Percentiles rank a stretch among this genome's conserved stretches.
Conservation (phyloP, 2,329 filamentous ascomycete species). For the Colletotrichum euphorbiae region DNA sequence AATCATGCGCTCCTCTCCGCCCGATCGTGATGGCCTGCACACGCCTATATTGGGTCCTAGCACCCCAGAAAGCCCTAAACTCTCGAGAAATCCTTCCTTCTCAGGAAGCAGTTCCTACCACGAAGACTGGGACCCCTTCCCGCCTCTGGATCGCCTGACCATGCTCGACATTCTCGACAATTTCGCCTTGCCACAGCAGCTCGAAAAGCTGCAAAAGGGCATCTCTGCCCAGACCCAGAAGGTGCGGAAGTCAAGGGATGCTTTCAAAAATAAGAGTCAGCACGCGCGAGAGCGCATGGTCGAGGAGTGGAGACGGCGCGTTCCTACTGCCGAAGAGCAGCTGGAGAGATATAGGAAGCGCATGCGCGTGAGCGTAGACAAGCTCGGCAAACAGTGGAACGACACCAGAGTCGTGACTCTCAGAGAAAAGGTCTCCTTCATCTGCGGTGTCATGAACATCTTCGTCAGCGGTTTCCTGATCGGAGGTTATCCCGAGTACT, state of each 20-base stretch:
- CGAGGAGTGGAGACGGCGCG: slow-evolving; percentile 89
- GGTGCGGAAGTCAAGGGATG: slow-evolving; percentile 84
- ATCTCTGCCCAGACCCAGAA: slow-evolving; percentile 86
- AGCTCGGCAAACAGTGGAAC: slow-evolving; percentile 86
- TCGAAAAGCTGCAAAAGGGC: slow-evolving; percentile 90
- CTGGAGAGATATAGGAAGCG: slow-evolving; percentile 89
- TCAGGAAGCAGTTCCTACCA: slow-evolving; percentile 88
- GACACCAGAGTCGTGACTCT: slow-evolving; percentile 88
- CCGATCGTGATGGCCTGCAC: slow-evolving; percentile 58
- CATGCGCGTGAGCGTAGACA: slow-evolving; percentile 90
- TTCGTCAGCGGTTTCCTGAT: slow-evolving; percentile 96
- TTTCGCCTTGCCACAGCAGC: slow-evolving; percentile 86
- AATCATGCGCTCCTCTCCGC: slow-evolving; percentile 56
- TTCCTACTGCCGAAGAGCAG: slow-evolving; percentile 91
- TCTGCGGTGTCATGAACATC: slow-evolving; percentile 95
- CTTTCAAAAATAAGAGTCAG: slow-evolving; percentile 78
- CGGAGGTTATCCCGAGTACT: slow-evolving; percentile 84
- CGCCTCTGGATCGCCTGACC: slow-evolving; percentile 88
- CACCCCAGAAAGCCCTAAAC: slow-evolving; percentile 61
- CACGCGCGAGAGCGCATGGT: slow-evolving; percentile 90
- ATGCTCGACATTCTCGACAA: slow-evolving; percentile 96
- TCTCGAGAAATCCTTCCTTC: slow-evolving; percentile 84
- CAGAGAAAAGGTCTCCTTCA: slow-evolving; percentile 95
- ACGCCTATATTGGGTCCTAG: slow-evolving; percentile 64
- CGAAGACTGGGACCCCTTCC: slow-evolving; percentile 87